Percentiles rank a stretch among this genome's conserved stretches.
Evolutionary conservation across 306 rosid genomes (phyloP).

Genomic region (Abrus precatorius): DNA sequence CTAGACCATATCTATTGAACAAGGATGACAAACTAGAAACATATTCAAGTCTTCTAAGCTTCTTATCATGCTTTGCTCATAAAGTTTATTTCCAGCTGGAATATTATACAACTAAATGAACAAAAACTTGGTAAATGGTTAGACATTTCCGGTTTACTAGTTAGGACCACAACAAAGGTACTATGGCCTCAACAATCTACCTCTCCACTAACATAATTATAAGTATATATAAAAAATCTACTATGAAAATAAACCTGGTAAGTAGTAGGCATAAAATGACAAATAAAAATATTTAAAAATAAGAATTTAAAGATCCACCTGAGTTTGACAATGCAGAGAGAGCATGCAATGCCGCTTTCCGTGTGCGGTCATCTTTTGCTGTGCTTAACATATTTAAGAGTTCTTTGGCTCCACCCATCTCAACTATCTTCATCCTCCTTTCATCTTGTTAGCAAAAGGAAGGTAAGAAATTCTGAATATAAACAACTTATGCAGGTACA

Average conservation of each 20-base stretch:
- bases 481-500: conserved; percentile 35
- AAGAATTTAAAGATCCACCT: conserved; percentile 56
- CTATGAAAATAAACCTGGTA: not conserved
- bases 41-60: conserved; percentile 27
- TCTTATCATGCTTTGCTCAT: conserved; percentile 10
- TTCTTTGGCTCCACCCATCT: conserved; percentile 78
- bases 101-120: conserved; percentile 22
- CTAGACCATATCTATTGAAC: conserved; percentile 20
- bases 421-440: conserved; percentile 81
- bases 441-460: conserved; percentile 64
- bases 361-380: conserved; percentile 91
- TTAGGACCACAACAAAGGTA: conserved; percentile 26
- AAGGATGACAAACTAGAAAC: conserved; percentile 17
- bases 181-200: conserved; percentile 15
- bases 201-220: conserved; percentile 7
- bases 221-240: not conserved
- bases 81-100: conserved; percentile 3
- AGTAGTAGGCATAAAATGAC: conserved; percentile 3
- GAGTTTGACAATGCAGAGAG: conserved; percentile 77
- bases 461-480: conserved; percentile 19
- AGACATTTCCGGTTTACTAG: conserved; percentile 13
- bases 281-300: not conserved
- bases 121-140: not conserved
- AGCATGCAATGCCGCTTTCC: conserved; percentile 86
- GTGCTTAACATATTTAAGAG: conserved; percentile 81